Evolutionary conservation across 2,329 filamentous ascomycete species (phyloP), one percentile per base, ranked within the genome.

Genomic region (Pseudofabraea citricarpa): DNA sequence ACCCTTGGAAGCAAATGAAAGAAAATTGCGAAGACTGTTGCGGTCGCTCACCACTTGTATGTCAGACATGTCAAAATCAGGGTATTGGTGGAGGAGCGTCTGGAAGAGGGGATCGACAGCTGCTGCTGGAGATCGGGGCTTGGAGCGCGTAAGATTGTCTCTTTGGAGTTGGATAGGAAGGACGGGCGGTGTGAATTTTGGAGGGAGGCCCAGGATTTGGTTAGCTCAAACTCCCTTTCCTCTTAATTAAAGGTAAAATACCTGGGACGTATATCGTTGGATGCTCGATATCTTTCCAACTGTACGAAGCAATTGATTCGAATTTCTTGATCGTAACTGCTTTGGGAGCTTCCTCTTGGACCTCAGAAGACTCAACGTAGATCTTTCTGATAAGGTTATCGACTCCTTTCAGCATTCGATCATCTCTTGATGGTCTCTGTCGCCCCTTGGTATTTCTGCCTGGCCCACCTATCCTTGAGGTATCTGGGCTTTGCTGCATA

Each of bases 201-300:
- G 35, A 22, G 41, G 41, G 21, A 44, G 33, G 19, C 41, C 41
- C 33, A 35, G 15, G 35, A 19, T 23, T 32, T 38, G 41, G 23
- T 44, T 39, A 44, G 41, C 18, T 39, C 26, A 20, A 44, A 44
- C 15, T 40, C 22, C 22, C 33, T 19, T 35, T 35, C 27, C 15
- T 44, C 21, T 8, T 26, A 23, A 29, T 40, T n/a, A 29, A n/a
- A 13, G 10, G 38, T 18, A 26, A 38, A 31, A 41, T 10, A 38
- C 43, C 43, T 41, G 43, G 43, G 32, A 46, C 43, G 32, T 46
- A 46, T 27, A 46, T 46, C 5, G 43, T 46, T 41, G 43, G 43
- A 37, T 46, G 43, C 35, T 39, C 44, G 36, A 38, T 38, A n/a
- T 38, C 36, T 38, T 38, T 38, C 43, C 43, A 45, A 36, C 27